Conservation (phyloP, 2,329 filamentous ascomycete genomes). For the Penicillium vulpinum region DNA sequence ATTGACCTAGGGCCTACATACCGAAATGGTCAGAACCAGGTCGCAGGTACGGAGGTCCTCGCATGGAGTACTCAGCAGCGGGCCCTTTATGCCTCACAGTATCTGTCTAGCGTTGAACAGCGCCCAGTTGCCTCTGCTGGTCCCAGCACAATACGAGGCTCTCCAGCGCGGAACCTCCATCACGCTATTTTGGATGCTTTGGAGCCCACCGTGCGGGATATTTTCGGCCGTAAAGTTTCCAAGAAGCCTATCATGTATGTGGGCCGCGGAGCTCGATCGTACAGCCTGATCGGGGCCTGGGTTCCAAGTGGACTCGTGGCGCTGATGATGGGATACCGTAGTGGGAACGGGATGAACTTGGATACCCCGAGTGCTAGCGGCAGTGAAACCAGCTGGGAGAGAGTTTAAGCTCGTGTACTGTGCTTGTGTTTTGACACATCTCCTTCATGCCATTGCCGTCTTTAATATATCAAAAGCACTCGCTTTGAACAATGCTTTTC, state of each 20-base stretch:
- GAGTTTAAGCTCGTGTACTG: slow-evolving; percentile 20
- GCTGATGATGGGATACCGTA: slow-evolving; percentile 85
- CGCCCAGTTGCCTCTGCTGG: slow-evolving; percentile 41
- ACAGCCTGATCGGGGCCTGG: slow-evolving; percentile 81
- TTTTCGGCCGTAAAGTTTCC: slow-evolving; percentile 39
- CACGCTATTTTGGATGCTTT: slow-evolving; percentile 89
- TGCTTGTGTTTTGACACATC: not conserved
- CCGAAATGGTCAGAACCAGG: slow-evolving; percentile 45
- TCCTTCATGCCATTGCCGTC: not conserved
- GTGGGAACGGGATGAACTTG: slow-evolving; percentile 19
- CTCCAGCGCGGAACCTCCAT: slow-evolving; percentile 75
- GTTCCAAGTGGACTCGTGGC: slow-evolving; percentile 75
- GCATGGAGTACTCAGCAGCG: slow-evolving; percentile 61
- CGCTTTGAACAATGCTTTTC: slow-evolving; percentile 2
- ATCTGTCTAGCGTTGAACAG: slow-evolving; percentile 47
- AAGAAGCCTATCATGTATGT: slow-evolving; percentile 67
- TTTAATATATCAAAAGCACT: slow-evolving; percentile 4
- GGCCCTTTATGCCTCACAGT: slow-evolving; percentile 48
- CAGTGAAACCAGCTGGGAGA: slow-evolving; percentile 41
- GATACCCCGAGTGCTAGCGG: slow-evolving; percentile 33
- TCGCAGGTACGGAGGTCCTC: slow-evolving; percentile 55
- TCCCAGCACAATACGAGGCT: slow-evolving; percentile 56
- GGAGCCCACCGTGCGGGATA: slow-evolving; percentile 49
- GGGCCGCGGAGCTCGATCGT: slow-evolving; percentile 79
- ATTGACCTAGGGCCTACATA: slow-evolving; percentile 75